These are phyloP conservation scores for Mycena maculata DNA, from an alignment of 768 basidiomycete species.

Conservation along the genomic window DNA sequence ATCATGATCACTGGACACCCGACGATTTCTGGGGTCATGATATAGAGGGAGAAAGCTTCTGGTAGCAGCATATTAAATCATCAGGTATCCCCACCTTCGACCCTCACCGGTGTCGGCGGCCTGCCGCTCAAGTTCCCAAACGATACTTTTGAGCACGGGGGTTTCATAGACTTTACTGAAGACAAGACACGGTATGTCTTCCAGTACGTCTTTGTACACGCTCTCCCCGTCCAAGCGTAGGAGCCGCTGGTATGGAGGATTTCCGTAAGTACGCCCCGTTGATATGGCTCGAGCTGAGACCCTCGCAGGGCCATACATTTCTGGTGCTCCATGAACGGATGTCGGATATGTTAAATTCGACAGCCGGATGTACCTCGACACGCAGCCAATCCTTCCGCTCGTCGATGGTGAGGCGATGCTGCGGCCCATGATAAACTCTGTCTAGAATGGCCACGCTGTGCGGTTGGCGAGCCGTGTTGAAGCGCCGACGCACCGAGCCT, in stretches of 20 bases:
- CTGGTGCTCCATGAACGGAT: neutral
- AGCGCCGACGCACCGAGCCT: conserved; percentile 2
- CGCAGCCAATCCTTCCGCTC: conserved; percentile 2
- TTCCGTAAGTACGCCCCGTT: neutral
- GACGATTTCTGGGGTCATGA: neutral
- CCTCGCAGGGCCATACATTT: neutral
- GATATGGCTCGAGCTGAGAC: neutral
- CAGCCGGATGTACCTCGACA: conserved; percentile 18
- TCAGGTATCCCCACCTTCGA: neutral
- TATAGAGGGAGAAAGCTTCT: conserved; percentile 1
- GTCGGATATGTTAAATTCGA: conserved; percentile 20
- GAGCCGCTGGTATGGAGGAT: conserved; percentile 16
- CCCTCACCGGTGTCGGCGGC: neutral
- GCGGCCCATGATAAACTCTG: conserved; percentile 4
- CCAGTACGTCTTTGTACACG: conserved; percentile 7
- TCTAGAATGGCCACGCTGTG: conserved; percentile 1
- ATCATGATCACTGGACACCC: neutral
- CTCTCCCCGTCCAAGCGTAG: conserved; percentile 19
- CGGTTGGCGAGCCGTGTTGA: conserved; percentile 19
- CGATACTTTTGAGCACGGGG: conserved; percentile 7
- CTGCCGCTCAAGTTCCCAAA: conserved; percentile 18
- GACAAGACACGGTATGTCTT: conserved; percentile 1
- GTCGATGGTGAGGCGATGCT: conserved; percentile 21
- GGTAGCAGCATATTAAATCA: neutral
- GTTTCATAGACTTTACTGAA: conserved; percentile 17